Conservation (phyloP, 352 stramenopile species). For the Phytopythium oedochilum region DNA sequence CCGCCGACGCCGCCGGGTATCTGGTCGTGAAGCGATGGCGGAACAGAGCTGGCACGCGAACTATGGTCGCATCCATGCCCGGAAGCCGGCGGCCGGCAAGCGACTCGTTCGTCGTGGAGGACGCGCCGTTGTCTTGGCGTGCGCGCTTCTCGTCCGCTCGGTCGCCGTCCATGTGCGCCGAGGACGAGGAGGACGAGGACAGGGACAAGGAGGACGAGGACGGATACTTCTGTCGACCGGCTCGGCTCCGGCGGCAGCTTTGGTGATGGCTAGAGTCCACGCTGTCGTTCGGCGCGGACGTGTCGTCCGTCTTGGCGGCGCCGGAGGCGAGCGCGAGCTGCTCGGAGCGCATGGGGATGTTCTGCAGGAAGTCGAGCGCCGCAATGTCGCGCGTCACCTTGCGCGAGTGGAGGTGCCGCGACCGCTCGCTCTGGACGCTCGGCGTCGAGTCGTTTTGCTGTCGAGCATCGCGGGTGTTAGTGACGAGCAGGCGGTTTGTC, state of each 20-base stretch:
- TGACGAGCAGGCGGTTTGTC: neutral
- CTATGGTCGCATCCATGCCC: constrained; percentile 59
- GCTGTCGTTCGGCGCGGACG: neutral
- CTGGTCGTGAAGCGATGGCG: constrained; percentile 79
- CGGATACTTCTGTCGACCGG: too few species aligned
- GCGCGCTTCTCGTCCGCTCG: neutral
- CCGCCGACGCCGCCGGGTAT: constrained; percentile 64
- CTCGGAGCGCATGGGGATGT: constrained; percentile 83
- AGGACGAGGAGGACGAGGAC: constrained; percentile 1
- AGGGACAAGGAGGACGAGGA: neutral
- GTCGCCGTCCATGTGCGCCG: constrained; percentile 3
- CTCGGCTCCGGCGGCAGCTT: neutral
- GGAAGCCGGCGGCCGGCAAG: constrained; percentile 64
- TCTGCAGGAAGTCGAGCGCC: constrained; percentile 85
- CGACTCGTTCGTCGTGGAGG: constrained; percentile 18
- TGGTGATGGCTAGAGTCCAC: neutral
- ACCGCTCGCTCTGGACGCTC: constrained; percentile 47
- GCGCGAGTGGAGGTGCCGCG: constrained; percentile 48
- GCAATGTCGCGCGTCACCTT: constrained; percentile 85
- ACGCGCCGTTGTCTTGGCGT: neutral
- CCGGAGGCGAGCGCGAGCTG: neutral
- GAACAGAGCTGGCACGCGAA: constrained; percentile 58
- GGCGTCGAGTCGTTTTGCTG: constrained; percentile 36
- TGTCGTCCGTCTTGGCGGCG: neutral
- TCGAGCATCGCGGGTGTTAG: neutral